Percentiles rank a stretch among this genome's conserved stretches.
Conservation (phyloP, 495 filamentous ascomycete species). For the Aspergillus funiculosus region DNA sequence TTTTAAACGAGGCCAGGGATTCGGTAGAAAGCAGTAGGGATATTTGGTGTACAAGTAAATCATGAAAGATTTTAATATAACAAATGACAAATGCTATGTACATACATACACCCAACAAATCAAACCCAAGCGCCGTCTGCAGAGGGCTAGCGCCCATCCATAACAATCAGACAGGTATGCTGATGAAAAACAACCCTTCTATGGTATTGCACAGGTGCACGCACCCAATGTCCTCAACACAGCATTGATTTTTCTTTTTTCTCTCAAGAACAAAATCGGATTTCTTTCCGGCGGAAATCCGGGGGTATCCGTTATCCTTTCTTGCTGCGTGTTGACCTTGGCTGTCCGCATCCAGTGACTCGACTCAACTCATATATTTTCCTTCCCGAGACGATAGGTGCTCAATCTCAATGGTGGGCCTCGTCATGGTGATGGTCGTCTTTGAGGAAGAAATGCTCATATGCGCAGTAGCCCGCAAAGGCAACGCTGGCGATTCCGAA, state of each 20-base stretch:
- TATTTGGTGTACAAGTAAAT: too few species aligned
- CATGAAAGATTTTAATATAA: slow-evolving; percentile 28
- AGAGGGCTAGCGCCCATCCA: slow-evolving; percentile 16
- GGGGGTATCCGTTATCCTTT: slow-evolving; percentile 30
- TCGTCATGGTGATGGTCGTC: slow-evolving; percentile 65
- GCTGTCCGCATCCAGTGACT: too few species aligned
- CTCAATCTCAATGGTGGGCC: slow-evolving; percentile 35
- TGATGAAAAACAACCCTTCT: slow-evolving; percentile 2
- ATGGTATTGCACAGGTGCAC: slow-evolving; percentile 10
- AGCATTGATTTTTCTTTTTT: too few species aligned
- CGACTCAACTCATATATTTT: too few species aligned
- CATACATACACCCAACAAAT: slow-evolving; percentile 42
- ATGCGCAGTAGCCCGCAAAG: slow-evolving; percentile 81
- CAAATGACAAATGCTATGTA: slow-evolving; percentile 42
- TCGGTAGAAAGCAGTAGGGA: too few species aligned
- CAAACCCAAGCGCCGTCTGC: slow-evolving; percentile 34
- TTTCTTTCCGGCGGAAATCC: slow-evolving; percentile 16
- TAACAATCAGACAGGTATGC: slow-evolving; percentile 7
- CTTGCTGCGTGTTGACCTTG: slow-evolving; percentile 5
- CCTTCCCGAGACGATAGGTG: neutral
- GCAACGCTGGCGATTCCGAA: slow-evolving; percentile 87
- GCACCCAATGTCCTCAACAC: slow-evolving; percentile 6
- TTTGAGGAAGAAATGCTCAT: slow-evolving; percentile 79
- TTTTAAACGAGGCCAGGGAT: too few species aligned
- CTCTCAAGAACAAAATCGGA: neutral